A percentile compares a stretch with the other conserved stretches of the same genome.
These are phyloP conservation scores for Trichoderma arundinaceum DNA, from an alignment of 2,329 filamentous ascomycete genomes.

Conservation along the genomic window DNA sequence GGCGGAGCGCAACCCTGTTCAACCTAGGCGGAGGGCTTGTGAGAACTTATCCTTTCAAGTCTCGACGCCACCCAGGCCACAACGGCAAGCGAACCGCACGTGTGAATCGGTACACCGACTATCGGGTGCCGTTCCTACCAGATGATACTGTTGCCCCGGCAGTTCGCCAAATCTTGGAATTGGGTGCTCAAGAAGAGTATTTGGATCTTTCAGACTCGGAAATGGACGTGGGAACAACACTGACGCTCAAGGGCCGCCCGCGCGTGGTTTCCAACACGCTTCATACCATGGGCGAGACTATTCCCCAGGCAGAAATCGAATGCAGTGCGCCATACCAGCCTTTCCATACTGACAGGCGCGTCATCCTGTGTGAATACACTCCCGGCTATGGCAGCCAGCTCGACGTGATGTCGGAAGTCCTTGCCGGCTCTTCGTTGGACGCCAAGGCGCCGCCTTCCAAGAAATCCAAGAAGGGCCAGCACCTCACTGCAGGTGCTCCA, in stretches of 20 bases:
- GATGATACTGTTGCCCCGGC: conserved; percentile 63
- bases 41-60: conserved; percentile 67
- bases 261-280: conserved; percentile 43
- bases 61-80: conserved; percentile 59
- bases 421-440: conserved; percentile 51
- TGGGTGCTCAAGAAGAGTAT: conserved; percentile 60
- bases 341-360: conserved; percentile 88
- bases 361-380: conserved; percentile 74
- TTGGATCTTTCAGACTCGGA: conserved; percentile 60
- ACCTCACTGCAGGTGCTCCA: not conserved
- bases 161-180: conserved; percentile 58
- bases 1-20: conserved; percentile 66
- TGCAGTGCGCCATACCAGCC: conserved; percentile 95
- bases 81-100: conserved; percentile 60
- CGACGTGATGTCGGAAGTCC: conserved; percentile 47
- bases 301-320: conserved; percentile 84
- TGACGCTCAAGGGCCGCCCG: conserved; percentile 55
- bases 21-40: conserved; percentile 70
- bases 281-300: conserved; percentile 64
- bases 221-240: conserved; percentile 59
- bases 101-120: conserved; percentile 66
- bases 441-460: conserved; percentile 47
- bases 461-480: conserved; percentile 44
- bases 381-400: conserved; percentile 42
- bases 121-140: conserved; percentile 67